Conservation (phyloP, 1,139 yeast genomes). For the Arxiozyma slooffiae region DNA sequence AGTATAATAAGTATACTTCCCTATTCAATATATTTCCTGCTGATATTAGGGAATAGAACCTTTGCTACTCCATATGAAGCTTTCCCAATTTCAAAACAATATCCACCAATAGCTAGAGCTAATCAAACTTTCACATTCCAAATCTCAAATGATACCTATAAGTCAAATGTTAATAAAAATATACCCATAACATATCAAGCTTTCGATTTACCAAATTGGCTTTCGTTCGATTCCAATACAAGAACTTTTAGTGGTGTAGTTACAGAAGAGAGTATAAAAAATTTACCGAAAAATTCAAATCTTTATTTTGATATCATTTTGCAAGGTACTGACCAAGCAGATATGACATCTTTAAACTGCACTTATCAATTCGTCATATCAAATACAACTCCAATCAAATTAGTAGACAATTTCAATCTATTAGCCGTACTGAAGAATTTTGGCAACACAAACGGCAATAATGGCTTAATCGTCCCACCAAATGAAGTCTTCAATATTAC, state of each 20-base stretch:
- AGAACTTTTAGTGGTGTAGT: conserved; percentile 70
- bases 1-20: background rate
- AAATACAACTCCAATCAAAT: conserved; percentile 40
- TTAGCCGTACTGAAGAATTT: conserved; percentile 43
- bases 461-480: conserved; percentile 66
- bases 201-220: conserved; percentile 63
- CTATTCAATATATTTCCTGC: background rate
- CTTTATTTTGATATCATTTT: conserved; percentile 37
- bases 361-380: conserved; percentile 54
- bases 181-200: conserved; percentile 47
- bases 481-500: conserved; percentile 53
- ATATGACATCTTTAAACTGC: conserved; percentile 36
- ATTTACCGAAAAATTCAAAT: conserved; percentile 27
- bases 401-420: conserved; percentile 34
- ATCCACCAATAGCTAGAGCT: conserved; percentile 78
- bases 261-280: conserved; percentile 33
- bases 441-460: conserved; percentile 63
- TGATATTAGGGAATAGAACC: background rate
- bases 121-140: conserved; percentile 55
- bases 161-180: conserved; percentile 35
- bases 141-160: conserved; percentile 63
- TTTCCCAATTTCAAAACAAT: conserved; percentile 73
- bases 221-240: conserved; percentile 52
- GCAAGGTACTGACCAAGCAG: conserved; percentile 53
- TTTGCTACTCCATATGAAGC: conserved; percentile 45